Conservation (phyloP, 306 rosid genomes). For the Hippophae tibetana region DNA sequence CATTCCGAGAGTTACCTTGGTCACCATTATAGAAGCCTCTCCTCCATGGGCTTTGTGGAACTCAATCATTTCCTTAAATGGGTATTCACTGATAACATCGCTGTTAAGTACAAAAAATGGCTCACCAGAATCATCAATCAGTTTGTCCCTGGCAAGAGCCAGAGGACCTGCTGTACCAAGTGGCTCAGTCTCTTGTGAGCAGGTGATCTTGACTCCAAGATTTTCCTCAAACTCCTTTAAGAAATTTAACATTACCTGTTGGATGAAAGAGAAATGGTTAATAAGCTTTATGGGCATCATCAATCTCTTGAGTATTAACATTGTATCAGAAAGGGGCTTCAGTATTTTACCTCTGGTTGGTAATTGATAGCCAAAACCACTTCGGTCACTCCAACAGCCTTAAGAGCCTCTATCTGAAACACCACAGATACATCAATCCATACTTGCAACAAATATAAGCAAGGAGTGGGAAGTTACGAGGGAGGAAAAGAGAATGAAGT, state of each 20-base stretch:
- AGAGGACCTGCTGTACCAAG: constrained; percentile 97
- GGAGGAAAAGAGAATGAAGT: background rate
- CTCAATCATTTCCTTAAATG: constrained; percentile 78
- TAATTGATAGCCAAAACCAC: constrained; percentile 97
- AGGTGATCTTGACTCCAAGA: constrained; percentile 87
- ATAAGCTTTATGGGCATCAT: constrained; percentile 15
- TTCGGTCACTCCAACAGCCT: constrained; percentile 85
- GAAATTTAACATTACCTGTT: constrained; percentile 92
- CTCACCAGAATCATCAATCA: constrained; percentile 66
- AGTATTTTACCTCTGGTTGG: constrained; percentile 80
- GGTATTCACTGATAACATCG: constrained; percentile 96
- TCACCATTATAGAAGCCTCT: constrained; percentile 98
- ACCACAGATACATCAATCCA: constrained; percentile 10
- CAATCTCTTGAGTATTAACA: constrained; percentile 13
- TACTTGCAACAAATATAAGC: constrained; percentile 5
- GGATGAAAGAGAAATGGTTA: constrained; percentile 16
- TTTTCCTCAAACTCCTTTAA: constrained; percentile 86
- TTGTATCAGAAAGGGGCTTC: background rate
- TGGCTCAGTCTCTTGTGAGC: constrained; percentile 99
- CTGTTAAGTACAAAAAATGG: constrained; percentile 98
- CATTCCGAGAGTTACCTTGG: constrained; percentile 52
- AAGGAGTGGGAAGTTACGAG: background rate
- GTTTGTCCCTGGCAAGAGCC: constrained; percentile 98
- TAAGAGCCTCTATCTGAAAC: constrained; percentile 90
- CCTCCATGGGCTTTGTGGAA: constrained; percentile 93